Conservation (phyloP, 257 asterid genomes). For the Petrea volubilis region DNA sequence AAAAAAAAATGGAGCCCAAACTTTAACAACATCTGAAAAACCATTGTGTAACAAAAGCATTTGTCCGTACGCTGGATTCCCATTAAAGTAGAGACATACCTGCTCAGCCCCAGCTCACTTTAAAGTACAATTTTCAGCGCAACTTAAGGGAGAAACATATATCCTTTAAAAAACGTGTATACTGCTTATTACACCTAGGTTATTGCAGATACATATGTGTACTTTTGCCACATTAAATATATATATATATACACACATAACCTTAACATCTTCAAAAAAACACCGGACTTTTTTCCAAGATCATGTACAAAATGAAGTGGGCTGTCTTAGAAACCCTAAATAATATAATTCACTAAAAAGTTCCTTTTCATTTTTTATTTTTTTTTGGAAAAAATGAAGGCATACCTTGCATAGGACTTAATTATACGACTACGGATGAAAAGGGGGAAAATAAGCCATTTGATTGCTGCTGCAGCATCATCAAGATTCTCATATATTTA, state of each 20-base stretch:
- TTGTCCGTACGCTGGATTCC: neutral
- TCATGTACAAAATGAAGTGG: no score
- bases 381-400: neutral
- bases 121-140: neutral
- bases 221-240: neutral
- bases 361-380: neutral
- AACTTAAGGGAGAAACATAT: neutral
- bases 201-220: neutral
- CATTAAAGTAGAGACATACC: constrained; percentile 3
- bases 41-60: neutral
- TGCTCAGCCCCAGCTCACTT: neutral
- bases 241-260: neutral
- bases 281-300: no score
- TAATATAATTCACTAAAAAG: no score
- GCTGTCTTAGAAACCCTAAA: neutral
- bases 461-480: constrained; percentile 80
- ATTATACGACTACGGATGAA: neutral
- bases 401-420: neutral
- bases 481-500: constrained; percentile 65
- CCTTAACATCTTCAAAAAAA: neutral
- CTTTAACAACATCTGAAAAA: neutral
- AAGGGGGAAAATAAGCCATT: constrained; percentile 32
- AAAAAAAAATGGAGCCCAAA: neutral
- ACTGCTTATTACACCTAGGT: neutral
- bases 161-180: neutral